Percentiles rank a stretch among this genome's conserved stretches.
Conservation (phyloP, 2,329 filamentous ascomycete genomes). For the Dactylellina leptospora region DNA sequence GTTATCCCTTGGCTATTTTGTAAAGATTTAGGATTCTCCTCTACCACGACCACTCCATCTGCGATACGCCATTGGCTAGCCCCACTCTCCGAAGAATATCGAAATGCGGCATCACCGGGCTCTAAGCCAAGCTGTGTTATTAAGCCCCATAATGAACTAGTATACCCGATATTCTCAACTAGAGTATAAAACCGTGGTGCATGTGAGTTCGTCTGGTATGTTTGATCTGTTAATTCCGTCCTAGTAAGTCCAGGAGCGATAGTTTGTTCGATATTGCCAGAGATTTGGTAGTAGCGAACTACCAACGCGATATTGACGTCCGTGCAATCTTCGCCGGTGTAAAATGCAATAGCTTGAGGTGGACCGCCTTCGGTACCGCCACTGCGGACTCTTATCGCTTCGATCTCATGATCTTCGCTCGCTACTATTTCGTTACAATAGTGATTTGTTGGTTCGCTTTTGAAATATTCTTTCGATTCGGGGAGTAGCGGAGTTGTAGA, state of each 20-base stretch:
- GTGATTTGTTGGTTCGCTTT: neutral
- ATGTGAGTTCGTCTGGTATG: neutral
- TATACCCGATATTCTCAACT: constrained; percentile 17
- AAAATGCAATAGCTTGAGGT: constrained; percentile 30
- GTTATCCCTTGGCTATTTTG: neutral
- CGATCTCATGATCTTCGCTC: neutral
- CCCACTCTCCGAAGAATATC: constrained; percentile 1
- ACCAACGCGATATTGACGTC: constrained; percentile 2
- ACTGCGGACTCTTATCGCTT: constrained; percentile 15
- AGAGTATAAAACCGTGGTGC: neutral
- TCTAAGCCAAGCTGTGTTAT: constrained; percentile 1
- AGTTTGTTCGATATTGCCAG: constrained; percentile 16
- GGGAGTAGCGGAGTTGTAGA: neutral
- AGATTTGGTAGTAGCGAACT: constrained; percentile 10
- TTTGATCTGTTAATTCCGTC: neutral
- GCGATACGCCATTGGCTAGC: constrained; percentile 13
- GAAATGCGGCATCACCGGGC: constrained; percentile 27
- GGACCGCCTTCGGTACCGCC: neutral
- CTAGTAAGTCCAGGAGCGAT: neutral
- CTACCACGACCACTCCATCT: constrained; percentile 5
- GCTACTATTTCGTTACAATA: constrained; percentile 2
- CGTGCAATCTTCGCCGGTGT: constrained; percentile 6
- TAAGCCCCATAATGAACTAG: neutral
- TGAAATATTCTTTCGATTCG: constrained; percentile 3
- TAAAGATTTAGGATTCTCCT: neutral